These are phyloP conservation scores for Zymoseptoria ardabiliae DNA, from an alignment of 2,329 filamentous ascomycete species.

Conservation along the genomic window DNA sequence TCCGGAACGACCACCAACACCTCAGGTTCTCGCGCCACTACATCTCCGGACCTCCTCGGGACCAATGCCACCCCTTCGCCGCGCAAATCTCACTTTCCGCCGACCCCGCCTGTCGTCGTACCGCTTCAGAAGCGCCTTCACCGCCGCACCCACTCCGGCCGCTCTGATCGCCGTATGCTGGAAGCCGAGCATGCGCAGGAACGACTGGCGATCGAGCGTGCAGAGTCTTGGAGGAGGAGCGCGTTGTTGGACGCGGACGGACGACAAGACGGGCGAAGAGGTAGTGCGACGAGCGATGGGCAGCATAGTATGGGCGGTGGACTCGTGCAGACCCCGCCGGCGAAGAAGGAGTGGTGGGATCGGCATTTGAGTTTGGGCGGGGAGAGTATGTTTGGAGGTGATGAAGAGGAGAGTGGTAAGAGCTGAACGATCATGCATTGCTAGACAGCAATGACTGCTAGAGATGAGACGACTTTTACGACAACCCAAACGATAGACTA, in stretches of 20 bases:
- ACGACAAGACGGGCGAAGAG: conserved; percentile 12
- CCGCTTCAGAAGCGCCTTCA: conserved; percentile 7
- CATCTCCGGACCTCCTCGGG: not conserved
- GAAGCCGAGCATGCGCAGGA: conserved; percentile 32
- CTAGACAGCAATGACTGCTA: not conserved
- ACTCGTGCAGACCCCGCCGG: not conserved
- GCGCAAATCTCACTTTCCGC: not conserved
- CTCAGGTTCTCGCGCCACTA: not conserved
- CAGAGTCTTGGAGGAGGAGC: conserved; percentile 14
- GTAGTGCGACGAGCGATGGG: conserved; percentile 9
- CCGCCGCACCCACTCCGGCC: conserved; percentile 24
- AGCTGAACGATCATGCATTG: not conserved
- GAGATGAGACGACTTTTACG: not conserved
- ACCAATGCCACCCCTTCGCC: not conserved
- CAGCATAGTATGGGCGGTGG: not conserved
- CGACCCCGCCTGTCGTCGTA: not conserved
- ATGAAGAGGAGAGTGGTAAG: not conserved
- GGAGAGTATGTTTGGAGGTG: conserved; percentile 4
- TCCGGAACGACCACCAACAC: not conserved
- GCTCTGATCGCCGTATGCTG: conserved; percentile 25
- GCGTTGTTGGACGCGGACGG: not conserved
- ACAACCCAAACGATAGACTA: not conserved
- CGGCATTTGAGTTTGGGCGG: conserved; percentile 14
- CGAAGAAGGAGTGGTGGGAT: conserved; percentile 26
- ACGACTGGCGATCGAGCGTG: conserved; percentile 34